Evolutionary conservation across 305 asterid species (phyloP).

Genomic region (Fraxinus dipetala): DNA sequence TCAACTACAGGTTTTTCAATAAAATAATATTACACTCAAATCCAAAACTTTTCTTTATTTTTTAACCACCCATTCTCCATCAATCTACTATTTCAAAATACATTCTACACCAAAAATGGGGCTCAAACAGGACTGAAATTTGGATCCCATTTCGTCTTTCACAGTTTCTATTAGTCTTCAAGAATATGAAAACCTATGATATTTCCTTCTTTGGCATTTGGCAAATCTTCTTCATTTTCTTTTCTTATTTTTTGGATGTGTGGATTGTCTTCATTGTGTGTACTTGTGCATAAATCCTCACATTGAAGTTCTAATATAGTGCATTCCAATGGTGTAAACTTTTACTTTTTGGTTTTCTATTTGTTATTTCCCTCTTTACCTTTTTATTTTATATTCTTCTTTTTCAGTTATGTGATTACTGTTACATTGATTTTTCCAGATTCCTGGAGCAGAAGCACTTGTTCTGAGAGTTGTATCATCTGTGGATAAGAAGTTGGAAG

Average conservation of each 20-base stretch:
- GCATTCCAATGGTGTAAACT: neutral
- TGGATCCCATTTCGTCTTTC: neutral
- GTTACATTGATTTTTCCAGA: conserved; percentile 45
- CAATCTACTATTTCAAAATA: neutral
- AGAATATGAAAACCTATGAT: neutral
- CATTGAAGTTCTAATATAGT: conserved; percentile 2
- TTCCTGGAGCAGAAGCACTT: conserved; percentile 95
- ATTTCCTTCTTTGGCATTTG: neutral
- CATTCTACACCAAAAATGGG: neutral
- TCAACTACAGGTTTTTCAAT: neutral
- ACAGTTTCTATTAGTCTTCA: neutral
- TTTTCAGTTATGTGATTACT: neutral
- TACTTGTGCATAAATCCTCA: neutral
- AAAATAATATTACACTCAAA: neutral
- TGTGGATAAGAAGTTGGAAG: conserved; percentile 96
- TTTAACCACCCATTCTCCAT: neutral
- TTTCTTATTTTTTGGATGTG: neutral
- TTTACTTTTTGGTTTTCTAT: neutral
- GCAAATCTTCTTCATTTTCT: neutral
- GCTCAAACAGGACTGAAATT: neutral
- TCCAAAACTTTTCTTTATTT: neutral
- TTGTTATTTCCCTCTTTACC: neutral
- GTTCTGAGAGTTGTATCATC: conserved; percentile 96
- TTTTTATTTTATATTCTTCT: neutral
- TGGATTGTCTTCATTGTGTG: neutral